A percentile compares a stretch with the other conserved stretches of the same genome.
phyloP scores from a whole-genome alignment of 352 stramenopile species.

The Phytophthora boehmeriae region DNA sequence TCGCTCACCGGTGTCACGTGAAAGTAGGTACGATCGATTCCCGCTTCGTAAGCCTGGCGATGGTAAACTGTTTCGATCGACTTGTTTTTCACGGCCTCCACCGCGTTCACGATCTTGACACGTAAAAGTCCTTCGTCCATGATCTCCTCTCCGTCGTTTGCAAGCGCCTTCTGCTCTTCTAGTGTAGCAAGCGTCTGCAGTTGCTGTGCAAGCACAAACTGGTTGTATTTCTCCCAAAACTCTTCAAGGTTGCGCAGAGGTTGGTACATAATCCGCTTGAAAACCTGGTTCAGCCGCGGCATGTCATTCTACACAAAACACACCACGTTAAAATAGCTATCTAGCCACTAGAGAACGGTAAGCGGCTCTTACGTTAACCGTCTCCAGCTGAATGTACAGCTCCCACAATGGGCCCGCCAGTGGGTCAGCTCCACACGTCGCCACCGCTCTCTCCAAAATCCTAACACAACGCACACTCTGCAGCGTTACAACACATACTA shows the following conservation, averaged over 20 bases:
- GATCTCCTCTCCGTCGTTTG: conserved; percentile 52
- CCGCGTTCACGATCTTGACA: conserved; percentile 82
- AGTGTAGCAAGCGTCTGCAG: conserved; percentile 60
- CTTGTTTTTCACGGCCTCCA: conserved; percentile 77
- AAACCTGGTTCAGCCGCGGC: conserved; percentile 78
- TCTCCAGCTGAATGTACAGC: conserved; percentile 81
- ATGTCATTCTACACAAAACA: conserved; percentile 72
- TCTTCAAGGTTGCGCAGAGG: conserved; percentile 80
- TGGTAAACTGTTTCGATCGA: conserved; percentile 65
- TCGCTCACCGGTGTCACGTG: conserved; percentile 77
- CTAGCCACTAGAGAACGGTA: background rate
- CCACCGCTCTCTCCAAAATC: conserved; percentile 58
- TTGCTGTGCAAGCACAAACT: conserved; percentile 81
- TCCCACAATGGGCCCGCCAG: conserved; percentile 78
- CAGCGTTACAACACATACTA: background rate
- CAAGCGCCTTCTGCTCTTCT: conserved; percentile 67
- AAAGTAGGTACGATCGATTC: conserved; percentile 83
- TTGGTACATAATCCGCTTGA: conserved; percentile 78
- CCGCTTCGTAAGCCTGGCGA: conserved; percentile 74
- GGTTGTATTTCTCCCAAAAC: conserved; percentile 89
- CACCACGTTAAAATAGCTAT: background rate
- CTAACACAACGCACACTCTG: conserved; percentile 26
- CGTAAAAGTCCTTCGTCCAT: conserved; percentile 83
- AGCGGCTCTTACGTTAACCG: conserved; percentile 57
- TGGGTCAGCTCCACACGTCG: conserved; percentile 65